Conservation (phyloP, 1,284 basidiomycete species). For the Trichosporon sp. region DNA sequence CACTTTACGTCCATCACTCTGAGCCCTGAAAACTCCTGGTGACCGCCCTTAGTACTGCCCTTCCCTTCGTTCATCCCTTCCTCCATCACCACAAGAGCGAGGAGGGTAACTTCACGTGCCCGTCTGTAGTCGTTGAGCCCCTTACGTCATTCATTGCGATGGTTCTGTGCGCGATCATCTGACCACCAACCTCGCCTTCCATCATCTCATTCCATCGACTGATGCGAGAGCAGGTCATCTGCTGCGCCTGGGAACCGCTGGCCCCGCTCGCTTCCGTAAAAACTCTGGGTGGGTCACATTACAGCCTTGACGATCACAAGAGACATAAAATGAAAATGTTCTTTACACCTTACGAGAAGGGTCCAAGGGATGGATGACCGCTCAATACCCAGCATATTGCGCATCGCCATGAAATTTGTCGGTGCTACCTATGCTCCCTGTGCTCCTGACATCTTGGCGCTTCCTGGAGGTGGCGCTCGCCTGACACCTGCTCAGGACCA, state of each 20-base stretch:
- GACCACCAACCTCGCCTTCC: not conserved
- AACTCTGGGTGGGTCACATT: not conserved
- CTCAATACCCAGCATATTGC: not conserved
- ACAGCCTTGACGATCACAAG: too few relatives aligned
- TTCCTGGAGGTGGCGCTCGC: not conserved
- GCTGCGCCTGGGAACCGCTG: not conserved
- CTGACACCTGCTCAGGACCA: not conserved
- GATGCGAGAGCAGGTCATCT: not conserved
- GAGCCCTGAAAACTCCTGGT: not conserved
- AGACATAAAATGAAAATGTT: not conserved
- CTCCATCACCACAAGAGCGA: too few relatives aligned
- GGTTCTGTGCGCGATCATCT: not conserved
- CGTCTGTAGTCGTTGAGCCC: not conserved
- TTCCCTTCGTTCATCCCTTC: not conserved
- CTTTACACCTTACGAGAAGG: not conserved
- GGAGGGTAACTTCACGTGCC: not conserved
- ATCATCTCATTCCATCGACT: not conserved
- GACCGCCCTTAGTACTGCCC: not conserved
- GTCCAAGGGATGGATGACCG: not conserved
- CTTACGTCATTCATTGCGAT: constrained; percentile 8
- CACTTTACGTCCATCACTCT: not conserved
- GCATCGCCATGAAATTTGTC: not conserved
- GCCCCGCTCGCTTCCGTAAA: not conserved
- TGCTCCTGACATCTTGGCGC: too few relatives aligned
- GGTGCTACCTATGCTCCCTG: too few relatives aligned